phyloP scores from a whole-genome alignment of 2,329 filamentous ascomycete species.

The Ceratocystis variospora region DNA sequence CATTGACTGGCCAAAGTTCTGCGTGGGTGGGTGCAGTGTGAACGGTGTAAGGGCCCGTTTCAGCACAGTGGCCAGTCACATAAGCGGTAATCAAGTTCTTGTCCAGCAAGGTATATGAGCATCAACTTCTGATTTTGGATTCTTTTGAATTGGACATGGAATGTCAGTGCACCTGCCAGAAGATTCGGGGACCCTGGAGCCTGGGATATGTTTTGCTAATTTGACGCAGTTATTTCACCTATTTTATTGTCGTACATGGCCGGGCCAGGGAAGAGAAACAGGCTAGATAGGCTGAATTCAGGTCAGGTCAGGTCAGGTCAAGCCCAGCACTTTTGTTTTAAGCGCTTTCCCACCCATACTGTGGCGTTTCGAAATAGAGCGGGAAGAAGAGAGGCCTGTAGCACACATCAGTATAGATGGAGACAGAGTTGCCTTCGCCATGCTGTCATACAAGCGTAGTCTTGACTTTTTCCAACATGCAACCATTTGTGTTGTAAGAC shows the following conservation, averaged over 20 bases:
- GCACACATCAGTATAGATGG: background rate
- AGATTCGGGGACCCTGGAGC: background rate
- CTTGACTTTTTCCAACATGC: background rate
- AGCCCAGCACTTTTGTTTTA: too few relatives aligned
- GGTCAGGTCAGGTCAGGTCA: too few relatives aligned
- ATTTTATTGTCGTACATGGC: too few relatives aligned
- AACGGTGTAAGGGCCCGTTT: background rate
- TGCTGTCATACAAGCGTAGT: background rate
- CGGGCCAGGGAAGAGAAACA: too few relatives aligned
- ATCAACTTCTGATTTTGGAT: background rate
- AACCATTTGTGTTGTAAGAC: background rate
- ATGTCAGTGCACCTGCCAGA: background rate
- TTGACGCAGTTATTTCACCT: too few relatives aligned
- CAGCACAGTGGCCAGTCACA: background rate
- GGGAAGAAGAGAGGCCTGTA: background rate
- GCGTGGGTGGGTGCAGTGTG: background rate
- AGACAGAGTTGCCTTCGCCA: background rate
- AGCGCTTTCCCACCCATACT: too few relatives aligned
- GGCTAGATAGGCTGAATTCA: too few relatives aligned
- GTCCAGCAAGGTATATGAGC: background rate
- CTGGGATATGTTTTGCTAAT: too few relatives aligned
- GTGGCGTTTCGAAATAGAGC: too few relatives aligned
- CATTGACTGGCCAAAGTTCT: background rate
- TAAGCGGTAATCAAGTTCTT: background rate
- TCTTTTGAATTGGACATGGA: background rate